These are phyloP conservation scores for Trichopus zeylanicus DNA, from an alignment of 116 monocot species.

Conservation along the genomic window DNA sequence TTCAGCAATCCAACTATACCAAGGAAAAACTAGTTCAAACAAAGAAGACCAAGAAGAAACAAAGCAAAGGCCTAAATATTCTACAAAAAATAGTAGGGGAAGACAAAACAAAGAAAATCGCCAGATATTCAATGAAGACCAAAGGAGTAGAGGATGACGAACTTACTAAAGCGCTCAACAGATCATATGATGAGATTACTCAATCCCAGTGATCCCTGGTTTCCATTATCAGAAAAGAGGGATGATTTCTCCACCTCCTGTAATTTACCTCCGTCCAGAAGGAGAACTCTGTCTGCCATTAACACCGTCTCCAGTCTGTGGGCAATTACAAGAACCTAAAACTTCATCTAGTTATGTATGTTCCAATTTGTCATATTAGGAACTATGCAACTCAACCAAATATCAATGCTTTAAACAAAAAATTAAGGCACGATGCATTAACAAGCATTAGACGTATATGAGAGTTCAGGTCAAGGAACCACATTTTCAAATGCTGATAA, in stretches of 20 bases:
- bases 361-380: too few species aligned
- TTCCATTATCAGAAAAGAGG: constrained; percentile 33
- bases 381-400: background rate
- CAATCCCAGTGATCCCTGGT: background rate
- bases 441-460: too few species aligned
- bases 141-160: too few species aligned
- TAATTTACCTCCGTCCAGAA: constrained; percentile 47
- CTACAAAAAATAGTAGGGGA: background rate
- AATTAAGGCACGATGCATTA: too few species aligned
- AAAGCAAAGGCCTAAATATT: too few species aligned
- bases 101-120: background rate
- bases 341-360: too few species aligned
- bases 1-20: too few species aligned
- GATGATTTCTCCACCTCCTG: constrained; percentile 42
- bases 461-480: too few species aligned
- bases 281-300: constrained; percentile 75
- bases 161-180: background rate
- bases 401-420: background rate
- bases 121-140: background rate
- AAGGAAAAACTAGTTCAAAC: too few species aligned
- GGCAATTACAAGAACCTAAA: constrained; percentile 74
- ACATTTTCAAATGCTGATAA: too few species aligned
- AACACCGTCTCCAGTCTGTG: constrained; percentile 66
- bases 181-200: constrained; percentile 9
- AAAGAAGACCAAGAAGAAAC: too few species aligned